Base-by-base conservation (phyloP, 75 land plant species). In the Sequoia sempervirens region DNA sequence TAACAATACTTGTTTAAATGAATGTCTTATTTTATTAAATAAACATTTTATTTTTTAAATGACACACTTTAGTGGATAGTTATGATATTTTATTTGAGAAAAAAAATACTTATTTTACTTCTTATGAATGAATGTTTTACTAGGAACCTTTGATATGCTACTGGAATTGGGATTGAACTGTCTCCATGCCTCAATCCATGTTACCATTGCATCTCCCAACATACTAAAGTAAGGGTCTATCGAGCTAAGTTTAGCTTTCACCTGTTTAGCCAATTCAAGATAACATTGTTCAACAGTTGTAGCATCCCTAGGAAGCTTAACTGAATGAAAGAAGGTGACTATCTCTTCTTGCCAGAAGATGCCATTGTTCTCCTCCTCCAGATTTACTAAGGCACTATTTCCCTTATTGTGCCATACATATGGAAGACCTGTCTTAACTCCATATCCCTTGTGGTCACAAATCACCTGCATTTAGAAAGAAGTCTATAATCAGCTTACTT, bases 291-390 rank as follows among this genome's bases (percentile, higher is more conserved):
- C 83, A 20, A 85, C 88, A 12, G 87, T 85, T 3, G 47, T 81
- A 10, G 43, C 23, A 40, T 85, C 88, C 73, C 78, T 85, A 32
- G 87, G 69, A 9, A 87, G 83, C 70, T 45, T 56, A 10, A 80
- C 78, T 41, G 61, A 56, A 58, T 87, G 88, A 83, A 87, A 87
- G 53, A 87, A 87, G 3, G 88, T 83, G 41, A 87, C 86, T 64
- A 80, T 85, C 41, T 87, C 83, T 52, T 85, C 88, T 68, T 85
- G 88, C 88, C 87, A 85, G 7, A 80, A 85, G 46, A 80, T 81
- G 30, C 90, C 90, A 82, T 88, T 89, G 86, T 73, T 88, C 83
- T 89, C 90, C 89, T 89, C 87, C 90, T 84, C 87, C 26, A 89
- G 86, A 75, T 87, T 89, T 37, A 87, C 90, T 58, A 89, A 89